These are phyloP conservation scores for Acrodontium crateriforme DNA, from an alignment of 2,329 filamentous ascomycete genomes.

Conservation along the genomic window DNA sequence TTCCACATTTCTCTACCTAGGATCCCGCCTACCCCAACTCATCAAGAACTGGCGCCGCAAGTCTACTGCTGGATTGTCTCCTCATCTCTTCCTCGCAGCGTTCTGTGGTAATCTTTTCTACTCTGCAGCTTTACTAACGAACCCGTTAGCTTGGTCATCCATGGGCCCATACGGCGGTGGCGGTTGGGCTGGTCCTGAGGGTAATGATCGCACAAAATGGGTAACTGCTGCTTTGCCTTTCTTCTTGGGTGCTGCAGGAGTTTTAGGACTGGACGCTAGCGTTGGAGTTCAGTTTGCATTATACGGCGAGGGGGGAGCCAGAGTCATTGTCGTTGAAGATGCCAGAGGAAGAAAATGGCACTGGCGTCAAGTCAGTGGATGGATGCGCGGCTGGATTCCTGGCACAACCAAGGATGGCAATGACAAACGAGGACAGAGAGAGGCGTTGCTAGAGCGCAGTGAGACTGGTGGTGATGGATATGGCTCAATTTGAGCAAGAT, in stretches of 20 bases:
- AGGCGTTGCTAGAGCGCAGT: constrained; percentile 7
- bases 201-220: constrained; percentile 43
- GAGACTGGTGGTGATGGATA: constrained; percentile 9
- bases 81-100: constrained; percentile 49
- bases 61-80: constrained; percentile 49
- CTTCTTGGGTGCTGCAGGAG: constrained; percentile 52
- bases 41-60: constrained; percentile 51
- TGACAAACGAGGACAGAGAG: constrained; percentile 9
- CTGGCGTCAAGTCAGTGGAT: constrained; percentile 47
- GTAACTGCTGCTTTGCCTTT: constrained; percentile 46
- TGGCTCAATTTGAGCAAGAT: no score
- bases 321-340: constrained; percentile 32
- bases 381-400: constrained; percentile 55
- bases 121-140: constrained; percentile 46
- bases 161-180: constrained; percentile 40
- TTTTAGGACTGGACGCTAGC: constrained; percentile 46
- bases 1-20: constrained; percentile 43
- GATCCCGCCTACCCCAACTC: constrained; percentile 49
- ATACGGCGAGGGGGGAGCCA: constrained; percentile 36
- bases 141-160: constrained; percentile 48
- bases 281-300: constrained; percentile 50
- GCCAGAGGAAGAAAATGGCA: constrained; percentile 28
- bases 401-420: constrained; percentile 27
- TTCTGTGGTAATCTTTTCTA: constrained; percentile 58
- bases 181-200: constrained; percentile 44